Evolutionary conservation across 2,329 filamentous ascomycete species (phyloP), one percentile per base, ranked within the genome.

Genomic region (Tolypocladium amazonense): DNA sequence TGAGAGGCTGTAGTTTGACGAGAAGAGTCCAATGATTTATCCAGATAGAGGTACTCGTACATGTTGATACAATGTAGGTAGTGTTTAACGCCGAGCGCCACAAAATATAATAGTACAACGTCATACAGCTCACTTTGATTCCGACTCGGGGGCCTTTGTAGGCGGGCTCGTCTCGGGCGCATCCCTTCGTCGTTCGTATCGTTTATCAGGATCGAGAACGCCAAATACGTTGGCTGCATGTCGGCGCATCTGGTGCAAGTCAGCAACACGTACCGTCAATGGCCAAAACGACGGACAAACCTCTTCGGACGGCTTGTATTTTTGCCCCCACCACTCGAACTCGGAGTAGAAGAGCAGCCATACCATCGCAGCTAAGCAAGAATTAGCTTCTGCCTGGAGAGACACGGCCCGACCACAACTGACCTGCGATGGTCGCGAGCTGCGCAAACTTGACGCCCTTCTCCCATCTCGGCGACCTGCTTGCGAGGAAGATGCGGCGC

Each of bases 381-480:
- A 33, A 43, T 64, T 41, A 63, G 56, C n/a, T 20, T 11, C 18
- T 8, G 25, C 14, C 25, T 11, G 15, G 6, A 30, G 20, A 38
- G 9, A 0, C n/a, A 7, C 12, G 39, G 30, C 35, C 23, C 41
- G 25, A 20, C 37, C 33, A 57, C 56, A 54, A 74, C 81, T 61
- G 67, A 86, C 84, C 81, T 57, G 80, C 76, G 54, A 86, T 79
- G 45, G 77, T 82, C 30, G 74, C 74, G 14, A 86, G 81, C 73
- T 91, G 88, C 56, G 80, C 80, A 63, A 91, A 75, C 72, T 84
- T 85, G 59, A 87, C 77, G 62, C 75, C 79, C 71, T 87, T 89
- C 50, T 82, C 80, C 85, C 86, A 90, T 56, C 74, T 72, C 11
- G 88, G 87, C 27, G 85, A 76, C 47, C 81, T 79, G 69, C 81